Evolutionary conservation across 2,329 filamentous ascomycete genomes (phyloP), one percentile per base, ranked within the genome.

Genomic region (Cladosporium phlei): DNA sequence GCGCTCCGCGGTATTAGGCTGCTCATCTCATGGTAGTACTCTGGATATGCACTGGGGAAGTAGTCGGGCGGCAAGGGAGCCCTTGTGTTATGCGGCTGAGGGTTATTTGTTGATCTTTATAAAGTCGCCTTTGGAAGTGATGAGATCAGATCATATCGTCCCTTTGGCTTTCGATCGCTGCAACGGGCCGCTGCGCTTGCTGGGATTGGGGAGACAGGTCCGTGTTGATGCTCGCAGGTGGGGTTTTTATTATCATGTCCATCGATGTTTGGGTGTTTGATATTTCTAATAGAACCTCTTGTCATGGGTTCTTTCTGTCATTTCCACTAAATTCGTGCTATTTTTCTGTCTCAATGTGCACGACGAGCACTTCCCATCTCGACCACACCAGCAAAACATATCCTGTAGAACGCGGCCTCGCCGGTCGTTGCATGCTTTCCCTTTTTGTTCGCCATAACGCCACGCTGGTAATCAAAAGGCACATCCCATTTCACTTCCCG

Each of bases 111-210:
- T n/a, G n/a, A n/a, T n/a, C n/a, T n/a, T n/a, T n/a, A n/a, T n/a
- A n/a, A n/a, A n/a, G n/a, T n/a, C n/a, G n/a, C n/a, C n/a, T n/a
- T n/a, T n/a, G 22, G 32, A 45, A 45, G 42, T 45, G 42, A 45
- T 45, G 42, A 45, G 42, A 45, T 45, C 42, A 45, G 40, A 28
- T 20, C 42, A 24, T n/a, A n/a, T n/a, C n/a, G n/a, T n/a, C 42
- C 22, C 32, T 37, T 45, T 37, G 42, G 37, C 42, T 45, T 45
- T 29, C 37, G 27, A 38, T 22, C 22, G 37, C 28, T 24, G 5
- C 14, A 20, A 16, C 32, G 42, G 42, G 42, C 42, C 42, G 32
- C 27, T 30, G 29, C 38, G 25, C 20, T 37, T 22, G 33, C 33
- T 24, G 33, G 33, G 30, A 19, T 19, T 38, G 21, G 19, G n/a